Percentiles rank a stretch among this genome's conserved stretches.
phyloP scores from a whole-genome alignment of 495 filamentous ascomycete species.

The Xylaria cubensis region DNA sequence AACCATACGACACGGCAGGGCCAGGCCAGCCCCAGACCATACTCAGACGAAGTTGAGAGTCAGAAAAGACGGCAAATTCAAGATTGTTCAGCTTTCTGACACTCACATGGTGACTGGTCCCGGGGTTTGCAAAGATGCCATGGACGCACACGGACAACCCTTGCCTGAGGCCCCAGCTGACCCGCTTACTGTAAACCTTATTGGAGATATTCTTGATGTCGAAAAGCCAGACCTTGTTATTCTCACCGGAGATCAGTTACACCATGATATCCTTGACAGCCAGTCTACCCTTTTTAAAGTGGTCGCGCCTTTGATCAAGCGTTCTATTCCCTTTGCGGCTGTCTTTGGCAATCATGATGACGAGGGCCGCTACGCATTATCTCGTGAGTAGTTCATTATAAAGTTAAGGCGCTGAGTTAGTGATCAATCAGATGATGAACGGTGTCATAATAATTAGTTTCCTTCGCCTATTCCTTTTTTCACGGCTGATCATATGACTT shows the following conservation, averaged over 20 bases:
- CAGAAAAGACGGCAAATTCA: conserved; percentile 44
- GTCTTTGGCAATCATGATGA: conserved; percentile 49
- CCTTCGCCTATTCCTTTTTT: background rate
- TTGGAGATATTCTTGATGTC: conserved; percentile 43
- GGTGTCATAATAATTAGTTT: background rate
- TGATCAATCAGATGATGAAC: background rate
- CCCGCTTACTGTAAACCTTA: conserved; percentile 45
- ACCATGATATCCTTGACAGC: conserved; percentile 46
- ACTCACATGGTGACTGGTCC: conserved; percentile 48
- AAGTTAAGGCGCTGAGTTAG: background rate
- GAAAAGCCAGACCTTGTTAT: conserved; percentile 49
- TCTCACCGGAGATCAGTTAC: conserved; percentile 47
- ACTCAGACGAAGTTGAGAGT: conserved; percentile 36
- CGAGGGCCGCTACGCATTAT: conserved; percentile 45
- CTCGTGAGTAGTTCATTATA: conserved; percentile 36
- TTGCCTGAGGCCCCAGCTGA: conserved; percentile 47
- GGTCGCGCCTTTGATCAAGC: conserved; percentile 45
- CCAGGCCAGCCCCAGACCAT: conserved; percentile 39
- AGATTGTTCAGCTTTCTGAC: conserved; percentile 49
- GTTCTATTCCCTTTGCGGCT: conserved; percentile 46
- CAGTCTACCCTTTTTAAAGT: conserved; percentile 52
- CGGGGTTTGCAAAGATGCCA: conserved; percentile 47
- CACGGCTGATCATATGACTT: background rate
- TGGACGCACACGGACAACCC: conserved; percentile 46
- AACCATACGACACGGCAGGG: conserved; percentile 41